phyloP scores from a whole-genome alignment of 2,329 filamentous ascomycete species.

The Verticillium isaacii region DNA sequence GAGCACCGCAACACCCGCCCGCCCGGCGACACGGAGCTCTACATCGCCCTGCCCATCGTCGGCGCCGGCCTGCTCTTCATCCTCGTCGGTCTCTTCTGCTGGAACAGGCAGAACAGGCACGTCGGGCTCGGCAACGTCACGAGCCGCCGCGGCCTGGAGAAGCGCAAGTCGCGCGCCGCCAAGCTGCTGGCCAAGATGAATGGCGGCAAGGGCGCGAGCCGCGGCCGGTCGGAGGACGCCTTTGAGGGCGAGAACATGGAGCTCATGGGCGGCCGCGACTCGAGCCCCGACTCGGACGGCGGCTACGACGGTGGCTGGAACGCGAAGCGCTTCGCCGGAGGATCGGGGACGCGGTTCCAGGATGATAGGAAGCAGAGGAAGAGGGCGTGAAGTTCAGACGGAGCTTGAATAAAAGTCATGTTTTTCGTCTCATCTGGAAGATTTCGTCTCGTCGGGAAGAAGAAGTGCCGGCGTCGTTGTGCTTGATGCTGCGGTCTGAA shows the following conservation, averaged over 20 bases:
- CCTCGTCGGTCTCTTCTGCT: conserved; percentile 49
- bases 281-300: neutral
- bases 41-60: conserved; percentile 50
- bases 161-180: conserved; percentile 26
- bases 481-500: too few species aligned
- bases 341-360: neutral
- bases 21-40: conserved; percentile 36
- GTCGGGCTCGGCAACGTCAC: conserved; percentile 50
- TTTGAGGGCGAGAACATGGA: neutral
- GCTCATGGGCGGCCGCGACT: neutral
- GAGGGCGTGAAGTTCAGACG: neutral
- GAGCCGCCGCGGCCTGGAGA: conserved; percentile 41
- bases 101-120: conserved; percentile 44
- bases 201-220: neutral
- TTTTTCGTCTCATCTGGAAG: neutral
- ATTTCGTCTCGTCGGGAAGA: too few species aligned
- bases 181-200: neutral
- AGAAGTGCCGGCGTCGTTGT: too few species aligned
- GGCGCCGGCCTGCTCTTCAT: conserved; percentile 41
- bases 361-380: neutral
- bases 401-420: neutral
- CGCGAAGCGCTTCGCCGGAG: neutral
- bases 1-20: conserved; percentile 18
- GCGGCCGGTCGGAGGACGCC: neutral
- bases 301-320: neutral